Conservation (phyloP, 2,329 filamentous ascomycete species). For the Monosporascus sp. region DNA sequence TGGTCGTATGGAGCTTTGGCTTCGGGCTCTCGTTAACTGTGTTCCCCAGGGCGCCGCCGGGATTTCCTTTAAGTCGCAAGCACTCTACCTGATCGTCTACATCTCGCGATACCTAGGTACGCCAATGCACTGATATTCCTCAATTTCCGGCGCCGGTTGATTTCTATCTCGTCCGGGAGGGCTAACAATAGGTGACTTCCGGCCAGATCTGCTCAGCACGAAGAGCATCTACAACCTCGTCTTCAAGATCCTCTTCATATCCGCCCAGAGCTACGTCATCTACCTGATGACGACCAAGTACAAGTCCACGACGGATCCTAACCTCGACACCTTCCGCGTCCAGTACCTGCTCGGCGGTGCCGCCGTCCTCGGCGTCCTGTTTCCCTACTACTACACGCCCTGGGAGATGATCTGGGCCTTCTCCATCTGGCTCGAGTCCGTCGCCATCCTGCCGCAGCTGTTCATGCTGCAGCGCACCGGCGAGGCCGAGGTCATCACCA, state of each 20-base stretch:
- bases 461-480: constrained; percentile 98
- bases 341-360: constrained; percentile 87
- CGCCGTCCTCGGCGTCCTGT: constrained; percentile 70
- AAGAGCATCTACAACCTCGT: constrained; percentile 83
- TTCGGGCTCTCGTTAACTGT: background rate
- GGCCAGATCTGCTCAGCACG: constrained; percentile 77
- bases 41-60: constrained; percentile 80
- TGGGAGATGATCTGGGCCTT: constrained; percentile 95
- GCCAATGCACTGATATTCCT: constrained; percentile 5
- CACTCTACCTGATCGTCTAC: constrained; percentile 90
- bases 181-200: constrained; percentile 1
- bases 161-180: too few species aligned
- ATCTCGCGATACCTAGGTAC: constrained; percentile 83
- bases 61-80: constrained; percentile 98
- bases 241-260: constrained; percentile 95
- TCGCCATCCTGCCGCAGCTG: constrained; percentile 93
- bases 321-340: constrained; percentile 94
- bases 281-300: constrained; percentile 98
- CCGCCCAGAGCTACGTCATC: constrained; percentile 84
- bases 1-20: background rate
- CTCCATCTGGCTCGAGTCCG: constrained; percentile 95
- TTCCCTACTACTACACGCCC: constrained; percentile 78
- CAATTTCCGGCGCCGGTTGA: background rate
- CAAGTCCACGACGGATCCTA: constrained; percentile 95
- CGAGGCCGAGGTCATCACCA: constrained; percentile 98